Base-by-base conservation (phyloP, 2,329 filamentous ascomycete genomes). In the Leptographium galeiforme region DNA sequence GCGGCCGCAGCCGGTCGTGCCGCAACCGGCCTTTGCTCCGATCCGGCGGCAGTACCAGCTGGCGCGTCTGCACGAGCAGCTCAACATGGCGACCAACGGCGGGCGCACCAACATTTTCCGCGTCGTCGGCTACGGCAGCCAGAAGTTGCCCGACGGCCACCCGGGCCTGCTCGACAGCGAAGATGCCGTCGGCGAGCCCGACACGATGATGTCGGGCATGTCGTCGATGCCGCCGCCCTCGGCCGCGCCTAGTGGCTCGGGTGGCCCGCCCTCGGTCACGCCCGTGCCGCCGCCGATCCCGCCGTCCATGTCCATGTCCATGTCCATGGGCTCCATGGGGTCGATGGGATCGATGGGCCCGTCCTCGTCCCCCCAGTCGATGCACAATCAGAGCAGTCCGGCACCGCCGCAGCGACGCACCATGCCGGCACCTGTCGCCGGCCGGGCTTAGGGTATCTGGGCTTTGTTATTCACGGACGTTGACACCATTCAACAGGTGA, bases 1-100 rank as follows among this genome's bases (percentile, higher is more conserved):
- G 70, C 82, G 82, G 45, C 90, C 91, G 0, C 82, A 84, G 57
- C 90, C 91, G 0, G 71, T 95, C 6, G 77, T 88, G 33, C 80
- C 82, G 8, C 82, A 87, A 63, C 78, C 72, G 4, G 64, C 79
- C 2, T 78, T 83, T 58, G 69, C 73, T 6, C 80, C 81, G 4
- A 81, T 85, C 55, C 78, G 77, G 60, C 73, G 79, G 12, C 76
- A 81, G 56, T 85, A 85, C 57, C 76, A 82, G 58, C 72, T 81
- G 10, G 73, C 79, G 12, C 74, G 82, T 25, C 71, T 86, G 13
- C 77, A 79, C 54, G 81, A 85, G 60, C 81, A 85, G 65, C 67
- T 86, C 6, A 76, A 81, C 57, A 78, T 79, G 60, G 82, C 82
- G 6, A 83, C 82, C 0, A 85, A 83, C 57, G 79, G 79, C 43